phyloP scores from a whole-genome alignment of 2,329 filamentous ascomycete species.

The Neopestalotiopsis rosae region DNA sequence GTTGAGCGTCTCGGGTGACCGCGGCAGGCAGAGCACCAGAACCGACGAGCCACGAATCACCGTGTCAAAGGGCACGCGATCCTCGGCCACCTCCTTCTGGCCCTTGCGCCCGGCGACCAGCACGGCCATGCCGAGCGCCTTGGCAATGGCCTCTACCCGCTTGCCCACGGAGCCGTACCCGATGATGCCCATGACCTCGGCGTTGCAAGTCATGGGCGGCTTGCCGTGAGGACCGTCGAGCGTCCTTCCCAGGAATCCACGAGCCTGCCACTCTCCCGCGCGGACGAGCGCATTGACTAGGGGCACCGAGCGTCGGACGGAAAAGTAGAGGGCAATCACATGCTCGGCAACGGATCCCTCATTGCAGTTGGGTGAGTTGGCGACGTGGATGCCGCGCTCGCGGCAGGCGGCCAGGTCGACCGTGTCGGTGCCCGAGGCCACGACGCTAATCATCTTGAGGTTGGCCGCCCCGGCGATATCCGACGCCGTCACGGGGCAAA shows the following conservation, averaged over 20 bases:
- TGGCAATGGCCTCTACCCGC: conserved; percentile 27
- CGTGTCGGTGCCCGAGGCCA: conserved; percentile 43
- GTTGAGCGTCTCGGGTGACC: conserved; percentile 33
- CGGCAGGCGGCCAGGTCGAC: conserved; percentile 41
- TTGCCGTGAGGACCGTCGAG: conserved; percentile 32
- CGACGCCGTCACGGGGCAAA: conserved; percentile 35
- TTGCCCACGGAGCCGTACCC: conserved; percentile 37
- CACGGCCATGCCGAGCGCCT: conserved; percentile 33
- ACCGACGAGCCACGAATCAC: conserved; percentile 33
- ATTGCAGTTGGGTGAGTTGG: conserved; percentile 43
- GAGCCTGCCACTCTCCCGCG: conserved; percentile 33
- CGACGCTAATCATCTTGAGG: conserved; percentile 37
- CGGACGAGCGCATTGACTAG: conserved; percentile 34
- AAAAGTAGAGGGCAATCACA: conserved; percentile 50
- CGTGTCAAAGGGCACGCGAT: conserved; percentile 32
- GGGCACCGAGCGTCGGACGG: conserved; percentile 41
- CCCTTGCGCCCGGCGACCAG: conserved; percentile 35
- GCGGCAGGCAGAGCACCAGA: conserved; percentile 34
- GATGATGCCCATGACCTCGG: conserved; percentile 36
- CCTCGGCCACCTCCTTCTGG: conserved; percentile 20
- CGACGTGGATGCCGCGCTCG: conserved; percentile 38
- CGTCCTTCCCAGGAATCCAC: conserved; percentile 29
- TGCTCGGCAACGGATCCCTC: conserved; percentile 49
- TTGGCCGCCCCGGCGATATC: conserved; percentile 35
- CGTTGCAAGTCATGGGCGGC: conserved; percentile 30